These are phyloP conservation scores for Umbilicaria muhlenbergii DNA, from an alignment of 495 filamentous ascomycete species.

Conservation along the genomic window DNA sequence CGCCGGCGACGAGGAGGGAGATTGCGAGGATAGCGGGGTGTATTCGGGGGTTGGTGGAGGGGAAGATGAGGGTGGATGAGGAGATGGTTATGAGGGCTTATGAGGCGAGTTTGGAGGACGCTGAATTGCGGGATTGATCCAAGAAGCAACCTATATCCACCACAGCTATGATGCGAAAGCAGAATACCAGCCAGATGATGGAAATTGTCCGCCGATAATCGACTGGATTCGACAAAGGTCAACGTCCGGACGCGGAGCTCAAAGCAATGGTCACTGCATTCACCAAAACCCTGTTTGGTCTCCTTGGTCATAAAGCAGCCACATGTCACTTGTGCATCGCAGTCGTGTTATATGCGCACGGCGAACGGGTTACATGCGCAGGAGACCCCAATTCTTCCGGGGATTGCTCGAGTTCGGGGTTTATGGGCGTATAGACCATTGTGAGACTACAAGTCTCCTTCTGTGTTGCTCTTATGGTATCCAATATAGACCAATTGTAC, in stretches of 20 bases:
- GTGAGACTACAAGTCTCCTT: too few relatives aligned
- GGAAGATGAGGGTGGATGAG: conserved; percentile 77
- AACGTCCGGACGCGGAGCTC: background rate
- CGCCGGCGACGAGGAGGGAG: conserved; percentile 60
- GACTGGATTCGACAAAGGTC: background rate
- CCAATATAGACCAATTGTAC: too few relatives aligned
- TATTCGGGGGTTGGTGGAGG: conserved; percentile 63
- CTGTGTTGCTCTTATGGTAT: too few relatives aligned
- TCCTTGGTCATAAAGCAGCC: too few relatives aligned
- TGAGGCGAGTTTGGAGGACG: conserved; percentile 58
- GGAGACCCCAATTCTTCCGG: too few relatives aligned
- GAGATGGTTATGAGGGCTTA: conserved; percentile 77
- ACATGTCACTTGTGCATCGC: too few relatives aligned
- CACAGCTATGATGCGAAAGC: too few relatives aligned
- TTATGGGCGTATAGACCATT: too few relatives aligned
- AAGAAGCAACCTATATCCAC: conserved; percentile 21
- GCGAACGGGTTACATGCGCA: too few relatives aligned
- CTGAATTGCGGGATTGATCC: conserved; percentile 29
- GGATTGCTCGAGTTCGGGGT: too few relatives aligned
- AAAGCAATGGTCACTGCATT: background rate
- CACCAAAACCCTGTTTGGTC: background rate
- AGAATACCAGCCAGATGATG: conserved; percentile 11
- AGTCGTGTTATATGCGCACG: too few relatives aligned
- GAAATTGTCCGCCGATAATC: conserved; percentile 13
- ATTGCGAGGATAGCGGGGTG: conserved; percentile 70